Base-by-base conservation (phyloP, 768 basidiomycete species). In the Trametes meyenii region DNA sequence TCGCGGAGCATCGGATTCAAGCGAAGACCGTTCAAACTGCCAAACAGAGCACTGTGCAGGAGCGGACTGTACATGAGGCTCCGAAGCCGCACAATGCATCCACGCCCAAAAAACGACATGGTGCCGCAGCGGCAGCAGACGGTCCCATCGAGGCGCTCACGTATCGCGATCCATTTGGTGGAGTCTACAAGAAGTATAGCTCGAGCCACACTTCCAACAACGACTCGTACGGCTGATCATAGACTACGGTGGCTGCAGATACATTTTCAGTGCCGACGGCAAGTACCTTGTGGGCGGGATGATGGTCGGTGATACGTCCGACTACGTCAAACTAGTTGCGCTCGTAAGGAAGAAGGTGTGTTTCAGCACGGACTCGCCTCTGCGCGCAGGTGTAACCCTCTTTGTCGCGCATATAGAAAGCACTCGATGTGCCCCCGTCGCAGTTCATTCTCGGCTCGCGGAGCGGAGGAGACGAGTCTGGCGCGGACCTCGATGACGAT, bases 231-330 rank as follows among this genome's bases (percentile, higher is more conserved):
- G 46, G 48, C 35, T 43, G 40, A 50, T 17, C n/a, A 12, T 21
- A 3, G 33, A 42, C 21, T 26, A 46, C 17, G 26, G 29, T 36
- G 29, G 29, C 14, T 44, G 5, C 52, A 79, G 78, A 68, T 89
- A 88, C 63, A 82, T 90, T 44, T 90, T 90, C 70, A 86, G 81
- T 12, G 79, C 79, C 8, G 87, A 90, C 67, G 89, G 89, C 12
- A 85, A 86, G 71, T 80, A 87, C 65, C 76, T 92, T 13, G 73
- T 92, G 3, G 89, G 89, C 13, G 89, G 89, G 3, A 88, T 89
- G 82, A 88, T 90, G 87, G 82, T 92, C n/a, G 89, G 89, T 2
- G 87, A 89, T 67, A 83, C 83, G 11, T 78, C 76, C 39, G 85
- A 88, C 68, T 89, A 85, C 67, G 81, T 85, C 58, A 89, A 89